Conservation (phyloP, 1,284 basidiomycete genomes). For the Ustilago sp. region DNA sequence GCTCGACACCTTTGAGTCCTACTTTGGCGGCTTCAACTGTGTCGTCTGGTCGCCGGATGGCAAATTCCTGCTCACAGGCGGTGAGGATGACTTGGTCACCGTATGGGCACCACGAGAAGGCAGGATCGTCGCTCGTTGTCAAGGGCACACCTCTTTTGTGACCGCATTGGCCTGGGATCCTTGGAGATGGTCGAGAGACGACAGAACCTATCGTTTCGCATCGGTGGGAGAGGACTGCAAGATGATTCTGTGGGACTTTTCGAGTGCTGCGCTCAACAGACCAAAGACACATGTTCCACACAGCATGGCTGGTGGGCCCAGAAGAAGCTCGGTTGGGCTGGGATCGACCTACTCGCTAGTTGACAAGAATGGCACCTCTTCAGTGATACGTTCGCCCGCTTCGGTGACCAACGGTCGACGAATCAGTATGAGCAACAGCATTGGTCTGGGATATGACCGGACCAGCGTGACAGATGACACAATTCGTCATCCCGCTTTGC, state of each 20-base stretch:
- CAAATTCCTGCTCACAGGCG: slow-evolving; percentile 87
- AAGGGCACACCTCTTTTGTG: slow-evolving; percentile 95
- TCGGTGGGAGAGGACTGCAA: slow-evolving; percentile 66
- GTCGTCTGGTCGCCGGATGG: slow-evolving; percentile 95
- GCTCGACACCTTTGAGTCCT: slow-evolving; percentile 56
- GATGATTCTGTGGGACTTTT: slow-evolving; percentile 66
- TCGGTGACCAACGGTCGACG: slow-evolving; percentile 19
- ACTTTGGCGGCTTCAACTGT: slow-evolving; percentile 76
- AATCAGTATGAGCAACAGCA: slow-evolving; percentile 14
- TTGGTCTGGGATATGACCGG: slow-evolving; percentile 2
- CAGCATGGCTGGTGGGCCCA: background rate
- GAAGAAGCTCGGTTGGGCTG: slow-evolving; percentile 32
- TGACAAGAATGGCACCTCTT: slow-evolving; percentile 26
- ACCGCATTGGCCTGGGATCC: slow-evolving; percentile 90
- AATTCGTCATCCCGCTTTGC: slow-evolving; percentile 85
- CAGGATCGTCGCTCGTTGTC: slow-evolving; percentile 88
- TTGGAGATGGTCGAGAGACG: slow-evolving; percentile 74
- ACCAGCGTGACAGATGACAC: slow-evolving; percentile 68
- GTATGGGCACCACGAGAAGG: slow-evolving; percentile 62
- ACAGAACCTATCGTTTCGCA: slow-evolving; percentile 61
- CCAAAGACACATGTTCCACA: slow-evolving; percentile 50
- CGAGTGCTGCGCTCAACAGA: slow-evolving; percentile 52
- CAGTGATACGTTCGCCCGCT: slow-evolving; percentile 19
- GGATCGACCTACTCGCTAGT: slow-evolving; percentile 49
- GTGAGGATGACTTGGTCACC: slow-evolving; percentile 92